These are phyloP conservation scores for Bretziella fagacearum DNA, from an alignment of 2,329 filamentous ascomycete genomes.

Conservation along the genomic window DNA sequence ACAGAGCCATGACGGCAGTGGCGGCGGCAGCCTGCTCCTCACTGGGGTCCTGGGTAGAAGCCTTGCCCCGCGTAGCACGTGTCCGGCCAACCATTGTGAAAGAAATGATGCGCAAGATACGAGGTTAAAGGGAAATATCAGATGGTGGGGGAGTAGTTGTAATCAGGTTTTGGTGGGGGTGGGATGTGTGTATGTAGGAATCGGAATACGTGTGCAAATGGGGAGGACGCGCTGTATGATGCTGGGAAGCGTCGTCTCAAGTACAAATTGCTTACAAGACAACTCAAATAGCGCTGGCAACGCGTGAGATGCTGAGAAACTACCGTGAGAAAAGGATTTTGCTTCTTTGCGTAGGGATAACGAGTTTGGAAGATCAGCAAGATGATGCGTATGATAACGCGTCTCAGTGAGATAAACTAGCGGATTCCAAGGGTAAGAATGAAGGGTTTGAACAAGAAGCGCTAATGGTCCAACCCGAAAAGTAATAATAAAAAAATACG, in stretches of 20 bases:
- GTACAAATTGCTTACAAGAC: neutral
- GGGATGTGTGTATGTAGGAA: neutral
- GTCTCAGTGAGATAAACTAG: constrained; percentile 9
- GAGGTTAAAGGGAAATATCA: neutral
- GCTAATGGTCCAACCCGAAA: constrained; percentile 10
- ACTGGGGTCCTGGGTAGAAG: constrained; percentile 1
- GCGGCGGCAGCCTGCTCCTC: constrained; percentile 14
- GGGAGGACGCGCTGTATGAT: neutral
- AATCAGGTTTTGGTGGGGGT: neutral
- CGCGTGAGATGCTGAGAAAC: neutral
- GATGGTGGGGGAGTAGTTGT: neutral
- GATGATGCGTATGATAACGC: neutral
- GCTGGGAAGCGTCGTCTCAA: neutral
- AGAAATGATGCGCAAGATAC: too few relatives aligned
- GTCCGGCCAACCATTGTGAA: constrained; percentile 13
- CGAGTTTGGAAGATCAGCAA: neutral
- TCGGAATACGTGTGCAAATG: neutral
- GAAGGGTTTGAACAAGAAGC: constrained; percentile 10
- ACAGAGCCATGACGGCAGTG: constrained; percentile 13
- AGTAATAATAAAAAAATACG: constrained; percentile 11
- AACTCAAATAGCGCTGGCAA: neutral
- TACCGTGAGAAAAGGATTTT: neutral
- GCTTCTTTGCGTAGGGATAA: neutral
- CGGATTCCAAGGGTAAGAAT: constrained; percentile 14
- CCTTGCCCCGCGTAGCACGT: constrained; percentile 12